Evolutionary conservation across 371 early-diverging fungal genomes (phyloP).

Genomic region (Catenaria anguillulae): DNA sequence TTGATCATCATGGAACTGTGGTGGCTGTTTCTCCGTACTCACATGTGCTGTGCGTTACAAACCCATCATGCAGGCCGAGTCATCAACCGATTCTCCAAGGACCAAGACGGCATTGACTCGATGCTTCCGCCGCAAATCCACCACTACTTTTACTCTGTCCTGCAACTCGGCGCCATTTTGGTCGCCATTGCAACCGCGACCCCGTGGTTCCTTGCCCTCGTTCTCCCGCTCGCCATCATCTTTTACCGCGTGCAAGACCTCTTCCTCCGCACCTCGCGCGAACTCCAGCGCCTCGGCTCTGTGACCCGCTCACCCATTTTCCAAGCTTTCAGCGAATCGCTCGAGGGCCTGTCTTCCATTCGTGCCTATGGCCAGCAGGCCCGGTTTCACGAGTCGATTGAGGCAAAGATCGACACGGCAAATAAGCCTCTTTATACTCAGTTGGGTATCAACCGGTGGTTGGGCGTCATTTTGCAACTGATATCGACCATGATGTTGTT

Average conservation of each 20-base stretch:
- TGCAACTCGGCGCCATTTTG: slow-evolving; percentile 32
- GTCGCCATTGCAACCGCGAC: slow-evolving; percentile 28
- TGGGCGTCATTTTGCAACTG: slow-evolving; percentile 75
- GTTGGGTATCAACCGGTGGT: slow-evolving; percentile 68
- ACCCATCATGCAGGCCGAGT: slow-evolving; percentile 75
- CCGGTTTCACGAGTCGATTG: slow-evolving; percentile 59
- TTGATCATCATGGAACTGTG: too few relatives aligned
- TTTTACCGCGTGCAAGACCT: slow-evolving; percentile 34
- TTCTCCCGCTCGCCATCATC: slow-evolving; percentile 27
- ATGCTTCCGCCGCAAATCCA: slow-evolving; percentile 4
- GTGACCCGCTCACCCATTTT: slow-evolving; percentile 65
- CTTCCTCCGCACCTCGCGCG: slow-evolving; percentile 60
- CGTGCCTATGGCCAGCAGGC: slow-evolving; percentile 56
- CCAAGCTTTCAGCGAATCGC: slow-evolving; percentile 53
- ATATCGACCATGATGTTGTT: slow-evolving; percentile 38
- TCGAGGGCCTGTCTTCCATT: slow-evolving; percentile 60
- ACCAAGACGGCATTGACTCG: slow-evolving; percentile 31
- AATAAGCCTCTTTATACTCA: slow-evolving; percentile 63
- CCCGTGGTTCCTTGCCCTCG: slow-evolving; percentile 36
- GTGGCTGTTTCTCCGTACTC: too few relatives aligned
- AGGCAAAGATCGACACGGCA: slow-evolving; percentile 54
- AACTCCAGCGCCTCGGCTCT: slow-evolving; percentile 75
- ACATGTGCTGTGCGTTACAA: too few relatives aligned
- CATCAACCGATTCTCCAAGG: slow-evolving; percentile 70
- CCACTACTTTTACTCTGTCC: slow-evolving; percentile 12